Percentiles rank a stretch among this genome's conserved stretches.
Conservation (phyloP, 768 basidiomycete species). For the Tricholoma bakamatsutake region DNA sequence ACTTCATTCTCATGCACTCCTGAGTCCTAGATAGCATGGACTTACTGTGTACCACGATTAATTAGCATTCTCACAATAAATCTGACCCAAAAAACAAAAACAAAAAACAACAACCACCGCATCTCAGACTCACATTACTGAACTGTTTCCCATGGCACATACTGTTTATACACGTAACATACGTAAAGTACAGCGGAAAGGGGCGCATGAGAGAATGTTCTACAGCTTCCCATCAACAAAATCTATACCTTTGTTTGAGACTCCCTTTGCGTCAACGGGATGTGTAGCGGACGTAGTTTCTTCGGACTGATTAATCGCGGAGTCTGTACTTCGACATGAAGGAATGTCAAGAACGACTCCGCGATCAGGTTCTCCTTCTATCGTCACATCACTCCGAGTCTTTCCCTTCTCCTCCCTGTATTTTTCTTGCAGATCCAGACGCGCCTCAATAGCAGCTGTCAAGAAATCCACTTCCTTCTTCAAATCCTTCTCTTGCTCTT, state of each 20-base stretch:
- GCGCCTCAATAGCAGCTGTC: constrained; percentile 25
- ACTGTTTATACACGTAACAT: too few species aligned
- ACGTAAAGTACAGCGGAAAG: not conserved
- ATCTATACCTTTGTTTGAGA: not conserved
- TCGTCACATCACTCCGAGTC: not conserved
- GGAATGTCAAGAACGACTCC: not conserved
- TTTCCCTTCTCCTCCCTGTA: not conserved
- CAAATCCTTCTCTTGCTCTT: constrained; percentile 13
- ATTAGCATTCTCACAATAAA: too few species aligned
- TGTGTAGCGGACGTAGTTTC: not conserved
- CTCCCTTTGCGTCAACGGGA: not conserved
- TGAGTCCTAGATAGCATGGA: too few species aligned
- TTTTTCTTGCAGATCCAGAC: constrained; percentile 21
- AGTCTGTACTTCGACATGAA: not conserved
- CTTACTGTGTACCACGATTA: too few species aligned
- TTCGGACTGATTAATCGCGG: not conserved
- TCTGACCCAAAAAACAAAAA: too few species aligned
- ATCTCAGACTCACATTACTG: too few species aligned
- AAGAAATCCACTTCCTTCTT: constrained; percentile 29
- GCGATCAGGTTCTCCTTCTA: not conserved
- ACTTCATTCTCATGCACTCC: too few species aligned
- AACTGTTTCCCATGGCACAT: too few species aligned
- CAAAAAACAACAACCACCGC: too few species aligned
- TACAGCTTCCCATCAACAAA: not conserved
- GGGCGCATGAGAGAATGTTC: not conserved